phyloP scores from a whole-genome alignment of 768 basidiomycete species.

The Naganishia vaughanmartiniae region DNA sequence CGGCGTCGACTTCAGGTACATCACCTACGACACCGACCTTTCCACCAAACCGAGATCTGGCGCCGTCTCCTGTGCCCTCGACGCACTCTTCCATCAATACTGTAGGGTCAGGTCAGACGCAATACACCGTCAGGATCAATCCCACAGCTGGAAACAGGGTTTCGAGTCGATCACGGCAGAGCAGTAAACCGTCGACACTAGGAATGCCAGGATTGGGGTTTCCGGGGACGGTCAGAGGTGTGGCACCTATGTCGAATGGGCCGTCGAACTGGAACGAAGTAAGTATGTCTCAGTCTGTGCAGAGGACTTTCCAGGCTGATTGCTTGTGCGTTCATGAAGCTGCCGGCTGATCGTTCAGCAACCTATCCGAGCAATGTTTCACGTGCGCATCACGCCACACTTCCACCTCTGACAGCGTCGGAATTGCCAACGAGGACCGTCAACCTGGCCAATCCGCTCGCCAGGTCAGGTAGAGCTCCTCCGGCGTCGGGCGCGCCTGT shows the following conservation, averaged over 20 bases:
- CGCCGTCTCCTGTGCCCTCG: constrained; percentile 16
- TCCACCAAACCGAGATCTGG: neutral
- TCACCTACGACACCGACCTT: constrained; percentile 13
- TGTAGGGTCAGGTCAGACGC: neutral
- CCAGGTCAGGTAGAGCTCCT: constrained; percentile 9
- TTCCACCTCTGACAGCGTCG: neutral
- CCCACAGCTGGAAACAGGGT: neutral
- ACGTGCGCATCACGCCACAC: neutral
- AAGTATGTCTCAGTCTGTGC: neutral
- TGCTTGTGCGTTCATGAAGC: neutral
- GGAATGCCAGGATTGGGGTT: constrained; percentile 15
- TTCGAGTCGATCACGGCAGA: constrained; percentile 20
- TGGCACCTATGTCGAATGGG: neutral
- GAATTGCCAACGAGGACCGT: constrained; percentile 16
- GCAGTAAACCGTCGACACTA: neutral
- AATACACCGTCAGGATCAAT: constrained; percentile 1
- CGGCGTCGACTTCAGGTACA: constrained; percentile 2
- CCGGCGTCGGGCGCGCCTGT: constrained; percentile 12
- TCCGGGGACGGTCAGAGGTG: constrained; percentile 5
- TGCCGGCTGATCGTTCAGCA: neutral
- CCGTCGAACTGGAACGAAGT: neutral
- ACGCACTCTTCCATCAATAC: constrained; percentile 9
- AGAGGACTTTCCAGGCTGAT: neutral
- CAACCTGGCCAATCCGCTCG: constrained; percentile 14
- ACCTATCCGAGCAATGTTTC: neutral